Base-by-base conservation (phyloP, 345 rosid species). In the Bruguiera parviflora region DNA sequence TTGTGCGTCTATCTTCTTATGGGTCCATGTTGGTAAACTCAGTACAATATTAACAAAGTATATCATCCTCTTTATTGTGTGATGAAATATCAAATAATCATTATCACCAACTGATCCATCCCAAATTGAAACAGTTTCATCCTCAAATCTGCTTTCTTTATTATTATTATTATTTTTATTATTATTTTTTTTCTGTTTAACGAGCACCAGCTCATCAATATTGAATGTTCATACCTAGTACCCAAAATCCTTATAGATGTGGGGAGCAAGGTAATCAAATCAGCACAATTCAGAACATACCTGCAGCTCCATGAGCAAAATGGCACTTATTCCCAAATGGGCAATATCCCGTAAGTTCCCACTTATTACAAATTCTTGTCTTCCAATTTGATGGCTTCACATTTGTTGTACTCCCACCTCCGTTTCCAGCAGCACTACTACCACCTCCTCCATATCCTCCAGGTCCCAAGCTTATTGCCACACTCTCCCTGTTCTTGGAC, bases 311-410 rank as follows among this genome's bases (percentile, higher is more conserved):
- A 79, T 89, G 98, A 51, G 98, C 97, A 80, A 94, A 94, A 81
- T 95, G 99, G 77, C 96, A 95, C 73, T 90, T 92, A 70, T 79
- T 93, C 68, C 98, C 98, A 77, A 94, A 94, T 0, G 97, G 98
- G 68, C 98, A 91, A 72, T 91, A 91, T 6, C 97, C 96, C 2
- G 98, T 94, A 39, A 94, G 79, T 82, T 94, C 98, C 97, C 96
- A 92, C 80, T 95, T 95, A 71, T 95, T 95, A 68, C 96, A 95
- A 65, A 95, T 95, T 84, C 97, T 85, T 4, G 96, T 92, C 76
- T 95, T 95, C 99, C 99, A 95, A 81, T 90, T 95, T 3, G 97
- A 89, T 0, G 97, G 96, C 86, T 95, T 95, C 73, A 84, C 57
- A 68, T 80, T 83, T 5, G 77, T 68, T 28, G 39, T 79, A 67